Conservation (phyloP, 2,329 filamentous ascomycete genomes). For the Dactylellina parvicollis region DNA sequence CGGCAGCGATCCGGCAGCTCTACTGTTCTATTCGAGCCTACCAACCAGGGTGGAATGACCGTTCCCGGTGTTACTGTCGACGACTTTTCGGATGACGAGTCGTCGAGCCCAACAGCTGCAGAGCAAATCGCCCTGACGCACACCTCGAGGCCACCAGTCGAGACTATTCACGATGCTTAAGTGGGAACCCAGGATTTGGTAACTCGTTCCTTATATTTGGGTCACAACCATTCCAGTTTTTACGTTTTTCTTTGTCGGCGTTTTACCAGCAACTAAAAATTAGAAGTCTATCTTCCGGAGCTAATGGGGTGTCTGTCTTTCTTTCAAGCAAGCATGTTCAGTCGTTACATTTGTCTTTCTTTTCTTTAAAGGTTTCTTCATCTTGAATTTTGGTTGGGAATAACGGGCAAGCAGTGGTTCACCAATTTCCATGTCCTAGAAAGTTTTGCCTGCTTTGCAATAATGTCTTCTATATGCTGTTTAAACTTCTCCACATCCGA, state of each 20-base stretch:
- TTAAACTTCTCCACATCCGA: neutral
- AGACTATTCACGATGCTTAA: constrained; percentile 67
- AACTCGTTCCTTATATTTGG: neutral
- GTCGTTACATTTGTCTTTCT: neutral
- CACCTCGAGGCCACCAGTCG: constrained; percentile 72
- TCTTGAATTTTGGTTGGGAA: neutral
- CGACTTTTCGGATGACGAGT: constrained; percentile 67
- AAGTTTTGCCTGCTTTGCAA: neutral
- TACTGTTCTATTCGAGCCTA: constrained; percentile 73
- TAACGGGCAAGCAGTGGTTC: neutral
- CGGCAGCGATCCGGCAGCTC: constrained; percentile 69
- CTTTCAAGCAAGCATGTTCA: constrained; percentile 23
- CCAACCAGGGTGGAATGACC: constrained; percentile 67
- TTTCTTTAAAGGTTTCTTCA: neutral
- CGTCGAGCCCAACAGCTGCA: constrained; percentile 65
- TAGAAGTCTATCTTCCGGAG: constrained; percentile 30
- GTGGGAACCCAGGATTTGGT: neutral
- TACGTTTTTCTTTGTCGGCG: constrained; percentile 20
- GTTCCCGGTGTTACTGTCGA: constrained; percentile 74
- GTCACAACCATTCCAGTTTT: neutral
- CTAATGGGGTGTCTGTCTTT: constrained; percentile 21
- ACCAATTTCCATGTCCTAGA: neutral
- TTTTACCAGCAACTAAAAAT: constrained; percentile 16
- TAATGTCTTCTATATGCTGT: neutral
- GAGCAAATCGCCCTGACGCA: constrained; percentile 62